Conservation (phyloP, 129 eudicot genomes). For the Chrysanthemum seticuspe region DNA sequence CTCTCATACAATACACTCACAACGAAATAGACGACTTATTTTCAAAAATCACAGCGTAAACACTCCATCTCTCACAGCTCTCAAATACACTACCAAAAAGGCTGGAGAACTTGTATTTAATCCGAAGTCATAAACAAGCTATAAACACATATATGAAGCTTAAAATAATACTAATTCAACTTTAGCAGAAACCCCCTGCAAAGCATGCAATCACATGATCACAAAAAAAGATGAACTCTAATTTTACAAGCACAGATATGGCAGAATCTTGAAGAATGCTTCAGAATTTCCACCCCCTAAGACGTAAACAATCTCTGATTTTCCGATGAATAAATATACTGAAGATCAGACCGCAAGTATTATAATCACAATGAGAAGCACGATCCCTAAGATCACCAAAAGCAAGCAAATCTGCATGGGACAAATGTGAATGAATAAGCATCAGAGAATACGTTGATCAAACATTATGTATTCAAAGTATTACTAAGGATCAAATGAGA, state of each 20-base stretch:
- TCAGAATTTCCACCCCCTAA: not conserved
- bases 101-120: conserved; percentile 22
- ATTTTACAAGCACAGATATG: conserved; percentile 24
- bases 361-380: conserved; percentile 79
- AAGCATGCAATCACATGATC: conserved; percentile 23
- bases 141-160: not conserved
- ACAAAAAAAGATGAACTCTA: not conserved
- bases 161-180: conserved; percentile 1
- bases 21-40: conserved; percentile 14
- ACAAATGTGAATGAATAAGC: not conserved
- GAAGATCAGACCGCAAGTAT: conserved; percentile 56
- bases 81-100: conserved; percentile 27
- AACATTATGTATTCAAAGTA: not conserved
- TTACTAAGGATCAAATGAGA: no score
- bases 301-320: conserved; percentile 6
- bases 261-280: conserved; percentile 6
- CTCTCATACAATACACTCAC: not conserved
- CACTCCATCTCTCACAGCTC: conserved; percentile 13
- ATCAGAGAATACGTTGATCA: not conserved
- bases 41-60: conserved; percentile 12
- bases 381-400: conserved; percentile 82
- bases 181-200: conserved; percentile 24
- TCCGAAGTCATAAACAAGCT: conserved; percentile 16
- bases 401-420: conserved; percentile 81
- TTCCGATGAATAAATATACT: conserved; percentile 6